These are phyloP conservation scores for Candida dajiaensis DNA, from an alignment of 805 yeast genomes.

Conservation along the genomic window DNA sequence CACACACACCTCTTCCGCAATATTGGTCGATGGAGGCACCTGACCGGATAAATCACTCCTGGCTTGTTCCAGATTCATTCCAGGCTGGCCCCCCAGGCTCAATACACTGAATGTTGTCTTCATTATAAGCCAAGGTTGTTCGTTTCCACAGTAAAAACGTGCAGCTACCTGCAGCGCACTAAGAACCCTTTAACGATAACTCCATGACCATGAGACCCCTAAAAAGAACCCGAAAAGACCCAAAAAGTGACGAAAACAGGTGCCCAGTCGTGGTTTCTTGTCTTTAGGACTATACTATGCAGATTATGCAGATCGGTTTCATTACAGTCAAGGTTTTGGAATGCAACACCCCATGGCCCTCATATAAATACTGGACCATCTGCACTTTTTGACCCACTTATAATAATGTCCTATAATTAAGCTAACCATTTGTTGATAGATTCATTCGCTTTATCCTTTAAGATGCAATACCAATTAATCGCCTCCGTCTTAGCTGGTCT, in stretches of 20 bases:
- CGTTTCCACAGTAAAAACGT: not conserved
- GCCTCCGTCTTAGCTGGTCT: constrained; percentile 4
- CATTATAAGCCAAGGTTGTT: no score
- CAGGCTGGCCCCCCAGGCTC: no score
- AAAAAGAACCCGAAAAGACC: not conserved
- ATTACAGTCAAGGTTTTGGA: not conserved
- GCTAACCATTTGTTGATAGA: not conserved
- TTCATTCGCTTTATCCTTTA: not conserved
- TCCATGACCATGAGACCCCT: not conserved
- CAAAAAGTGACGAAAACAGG: not conserved
- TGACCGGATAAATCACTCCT: no score
- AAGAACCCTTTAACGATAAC: not conserved
- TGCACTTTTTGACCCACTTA: not conserved
- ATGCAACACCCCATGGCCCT: not conserved
- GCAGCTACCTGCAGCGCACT: not conserved
- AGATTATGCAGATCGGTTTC: not conserved
- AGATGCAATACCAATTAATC: constrained; percentile 2
- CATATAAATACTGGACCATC: not conserved
- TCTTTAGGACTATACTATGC: not conserved
- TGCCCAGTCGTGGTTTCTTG: no score
- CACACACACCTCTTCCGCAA: no score
- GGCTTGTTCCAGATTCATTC: no score
- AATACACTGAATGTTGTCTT: no score
- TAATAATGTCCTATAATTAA: no score
- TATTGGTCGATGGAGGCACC: no score